Conservation (phyloP, 768 basidiomycete genomes). For the Russula foetens region DNA sequence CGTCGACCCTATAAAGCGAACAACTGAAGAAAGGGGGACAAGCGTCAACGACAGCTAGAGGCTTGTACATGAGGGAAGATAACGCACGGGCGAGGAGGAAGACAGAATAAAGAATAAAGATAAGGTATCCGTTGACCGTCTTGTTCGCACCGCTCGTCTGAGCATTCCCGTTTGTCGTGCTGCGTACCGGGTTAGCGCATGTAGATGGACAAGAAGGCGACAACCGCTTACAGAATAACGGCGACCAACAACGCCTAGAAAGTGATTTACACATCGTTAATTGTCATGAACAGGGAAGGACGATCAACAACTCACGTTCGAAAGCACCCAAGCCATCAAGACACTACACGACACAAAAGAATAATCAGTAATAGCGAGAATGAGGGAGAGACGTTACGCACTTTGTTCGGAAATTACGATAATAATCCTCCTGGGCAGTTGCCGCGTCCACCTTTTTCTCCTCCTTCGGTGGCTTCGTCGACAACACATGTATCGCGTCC, state of each 20-base stretch:
- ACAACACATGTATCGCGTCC: conserved; percentile 78
- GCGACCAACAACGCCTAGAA: conserved; percentile 62
- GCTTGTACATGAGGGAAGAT: not conserved
- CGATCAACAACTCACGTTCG: conserved; percentile 51
- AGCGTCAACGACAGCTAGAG: not conserved
- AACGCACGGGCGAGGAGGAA: conserved; percentile 78
- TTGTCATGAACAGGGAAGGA: conserved; percentile 7
- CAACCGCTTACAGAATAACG: conserved; percentile 51
- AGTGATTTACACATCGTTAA: not conserved
- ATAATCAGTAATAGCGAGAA: conserved; percentile 17
- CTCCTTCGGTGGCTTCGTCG: conserved; percentile 67
- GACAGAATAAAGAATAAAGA: conserved; percentile 82
- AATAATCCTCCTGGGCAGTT: conserved; percentile 79
- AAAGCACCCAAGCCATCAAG: conserved; percentile 80
- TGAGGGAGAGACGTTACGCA: conserved; percentile 25
- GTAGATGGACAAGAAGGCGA: not conserved
- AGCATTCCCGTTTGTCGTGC: conserved; percentile 44
- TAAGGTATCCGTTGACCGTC: conserved; percentile 80
- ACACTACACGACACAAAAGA: conserved; percentile 36
- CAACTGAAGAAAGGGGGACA: conserved; percentile 37
- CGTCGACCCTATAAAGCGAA: conserved; percentile 79
- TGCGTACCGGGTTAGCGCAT: conserved; percentile 15
- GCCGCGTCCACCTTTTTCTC: conserved; percentile 51
- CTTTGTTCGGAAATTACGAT: conserved; percentile 86
- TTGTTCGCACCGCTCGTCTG: conserved; percentile 37